phyloP scores from a whole-genome alignment of 75 land plant species.

The Pinus tabuliformis region DNA sequence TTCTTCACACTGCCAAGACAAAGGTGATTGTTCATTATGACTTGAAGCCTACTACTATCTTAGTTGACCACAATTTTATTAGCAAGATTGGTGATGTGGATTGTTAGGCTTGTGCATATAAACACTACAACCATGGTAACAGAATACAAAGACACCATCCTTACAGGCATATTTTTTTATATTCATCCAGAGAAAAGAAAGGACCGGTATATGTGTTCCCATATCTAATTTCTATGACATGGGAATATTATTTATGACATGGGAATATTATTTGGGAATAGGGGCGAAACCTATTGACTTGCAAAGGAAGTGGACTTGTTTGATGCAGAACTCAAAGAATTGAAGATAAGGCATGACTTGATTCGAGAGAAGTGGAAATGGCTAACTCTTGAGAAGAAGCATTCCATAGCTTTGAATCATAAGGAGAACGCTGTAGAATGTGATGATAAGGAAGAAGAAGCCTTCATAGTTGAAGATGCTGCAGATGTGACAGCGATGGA shows the following conservation, averaged over 20 bases:
- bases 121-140: constrained; percentile 13
- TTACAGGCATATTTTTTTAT: constrained; percentile 70
- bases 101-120: constrained; percentile 42
- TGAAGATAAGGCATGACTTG: too few species aligned
- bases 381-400: too few species aligned
- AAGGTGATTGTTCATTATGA: constrained; percentile 67
- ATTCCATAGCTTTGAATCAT: too few species aligned
- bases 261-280: constrained; percentile 41
- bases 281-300: too few species aligned
- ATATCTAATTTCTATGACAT: constrained; percentile 70
- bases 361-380: too few species aligned
- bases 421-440: too few species aligned
- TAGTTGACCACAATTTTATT: constrained; percentile 44
- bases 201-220: constrained; percentile 46
- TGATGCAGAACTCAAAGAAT: too few species aligned
- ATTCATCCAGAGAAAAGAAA: constrained; percentile 79
- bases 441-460: too few species aligned
- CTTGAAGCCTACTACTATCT: constrained; percentile 69
- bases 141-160: constrained; percentile 31
- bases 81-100: constrained; percentile 44
- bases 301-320: too few species aligned
- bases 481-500: too few species aligned
- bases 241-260: constrained; percentile 66
- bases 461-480: too few species aligned
- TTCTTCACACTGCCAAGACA: constrained; percentile 67